phyloP scores from a whole-genome alignment of 2,329 filamentous ascomycete species.

The Aspergillus intermedius region DNA sequence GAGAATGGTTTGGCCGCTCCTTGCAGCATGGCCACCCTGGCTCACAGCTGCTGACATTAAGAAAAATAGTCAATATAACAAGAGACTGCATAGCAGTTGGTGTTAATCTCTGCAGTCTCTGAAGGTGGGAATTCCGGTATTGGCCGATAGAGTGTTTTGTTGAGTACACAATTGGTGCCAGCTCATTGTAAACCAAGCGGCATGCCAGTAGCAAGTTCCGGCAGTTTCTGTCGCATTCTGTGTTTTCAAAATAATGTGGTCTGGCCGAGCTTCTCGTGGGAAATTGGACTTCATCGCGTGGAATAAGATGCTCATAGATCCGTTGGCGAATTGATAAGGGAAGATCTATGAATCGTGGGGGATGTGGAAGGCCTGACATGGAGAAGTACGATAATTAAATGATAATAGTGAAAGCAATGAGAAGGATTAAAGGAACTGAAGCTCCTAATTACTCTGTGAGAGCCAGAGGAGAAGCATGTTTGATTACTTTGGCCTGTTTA shows the following conservation, averaged over 20 bases:
- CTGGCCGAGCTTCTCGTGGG: background rate
- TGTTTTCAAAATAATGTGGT: background rate
- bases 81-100: background rate
- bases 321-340: background rate
- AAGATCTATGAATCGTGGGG: background rate
- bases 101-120: background rate
- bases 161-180: background rate
- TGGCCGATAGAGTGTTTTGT: background rate
- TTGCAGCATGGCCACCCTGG: background rate
- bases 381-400: constrained; percentile 1
- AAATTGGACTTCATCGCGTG: background rate
- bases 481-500: no score
- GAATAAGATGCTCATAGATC: background rate
- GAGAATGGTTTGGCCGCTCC: background rate
- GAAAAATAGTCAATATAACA: background rate
- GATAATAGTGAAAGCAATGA: background rate
- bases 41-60: background rate
- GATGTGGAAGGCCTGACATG: background rate
- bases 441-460: background rate
- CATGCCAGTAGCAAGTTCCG: background rate
- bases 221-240: background rate
- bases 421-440: background rate
- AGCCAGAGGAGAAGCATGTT: background rate
- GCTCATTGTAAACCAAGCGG: background rate
- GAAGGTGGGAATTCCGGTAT: background rate